Percentiles rank a stretch among this genome's conserved stretches.
Evolutionary conservation across 441 rosid species (phyloP).

Genomic region (Francoa sonchifolia): DNA sequence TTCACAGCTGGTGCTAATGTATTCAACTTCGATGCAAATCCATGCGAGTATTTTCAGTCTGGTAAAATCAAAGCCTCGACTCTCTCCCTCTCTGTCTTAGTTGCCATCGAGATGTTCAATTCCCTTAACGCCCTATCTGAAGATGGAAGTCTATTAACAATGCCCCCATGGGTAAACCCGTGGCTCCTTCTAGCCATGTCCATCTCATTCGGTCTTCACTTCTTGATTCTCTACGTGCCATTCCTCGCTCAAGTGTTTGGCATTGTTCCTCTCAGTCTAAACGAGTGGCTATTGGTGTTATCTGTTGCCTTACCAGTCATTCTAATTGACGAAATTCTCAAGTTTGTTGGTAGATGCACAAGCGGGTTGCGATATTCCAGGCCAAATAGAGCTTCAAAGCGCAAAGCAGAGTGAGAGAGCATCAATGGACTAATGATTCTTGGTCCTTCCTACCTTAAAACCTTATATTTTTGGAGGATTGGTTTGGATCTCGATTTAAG

Average conservation of each 20-base stretch:
- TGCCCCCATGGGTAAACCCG: conserved; percentile 45
- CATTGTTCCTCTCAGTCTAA: conserved; percentile 31
- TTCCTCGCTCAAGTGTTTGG: conserved; percentile 30
- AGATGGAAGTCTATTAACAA: conserved; percentile 24
- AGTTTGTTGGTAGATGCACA: conserved; percentile 21
- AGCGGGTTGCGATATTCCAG: not conserved
- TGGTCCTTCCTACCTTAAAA: too few species aligned
- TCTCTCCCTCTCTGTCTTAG: conserved; percentile 32
- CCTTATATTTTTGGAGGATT: too few species aligned
- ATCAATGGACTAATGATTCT: too few species aligned
- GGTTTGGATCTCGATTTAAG: too few species aligned
- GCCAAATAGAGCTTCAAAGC: conserved; percentile 19
- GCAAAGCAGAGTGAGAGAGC: conserved; percentile 30
- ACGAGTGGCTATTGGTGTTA: conserved; percentile 32
- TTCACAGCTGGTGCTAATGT: conserved; percentile 71
- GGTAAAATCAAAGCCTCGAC: conserved; percentile 39
- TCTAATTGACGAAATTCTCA: conserved; percentile 27
- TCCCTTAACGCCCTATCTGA: conserved; percentile 37
- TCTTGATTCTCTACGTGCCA: conserved; percentile 30
- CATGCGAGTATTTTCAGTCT: conserved; percentile 28
- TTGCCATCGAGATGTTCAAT: conserved; percentile 39
- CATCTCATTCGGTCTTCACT: conserved; percentile 31
- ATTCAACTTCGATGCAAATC: conserved; percentile 18
- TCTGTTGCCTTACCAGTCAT: conserved; percentile 25
- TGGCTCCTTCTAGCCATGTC: conserved; percentile 36